These are phyloP conservation scores for Sarcocystis neurona DNA, from an alignment of 169 alveolate genomes.

Conservation along the genomic window DNA sequence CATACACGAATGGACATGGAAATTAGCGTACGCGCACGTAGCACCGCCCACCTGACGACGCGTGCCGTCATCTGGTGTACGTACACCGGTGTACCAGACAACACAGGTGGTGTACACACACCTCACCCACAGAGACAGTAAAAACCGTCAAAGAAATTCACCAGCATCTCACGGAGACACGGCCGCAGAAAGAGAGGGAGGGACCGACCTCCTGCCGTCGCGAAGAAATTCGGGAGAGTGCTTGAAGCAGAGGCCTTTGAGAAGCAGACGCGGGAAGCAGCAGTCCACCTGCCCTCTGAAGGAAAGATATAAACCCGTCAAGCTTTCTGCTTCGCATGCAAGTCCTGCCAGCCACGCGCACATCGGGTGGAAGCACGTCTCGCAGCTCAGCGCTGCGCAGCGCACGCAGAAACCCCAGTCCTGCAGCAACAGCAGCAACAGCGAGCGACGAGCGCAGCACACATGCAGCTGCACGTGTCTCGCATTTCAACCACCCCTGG, in stretches of 20 bases:
- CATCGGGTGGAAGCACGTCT: slow-evolving; percentile 72
- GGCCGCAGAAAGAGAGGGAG: neutral
- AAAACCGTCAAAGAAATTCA: too few species aligned
- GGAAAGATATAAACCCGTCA: slow-evolving; percentile 29
- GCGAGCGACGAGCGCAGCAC: too few species aligned
- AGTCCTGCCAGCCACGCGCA: slow-evolving; percentile 80
- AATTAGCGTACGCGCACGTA: too few species aligned
- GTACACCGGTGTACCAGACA: too few species aligned
- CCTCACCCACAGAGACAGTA: too few species aligned
- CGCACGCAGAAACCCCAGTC: slow-evolving; percentile 57
- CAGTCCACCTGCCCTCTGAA: slow-evolving; percentile 39
- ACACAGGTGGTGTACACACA: too few species aligned
- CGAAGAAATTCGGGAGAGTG: slow-evolving; percentile 54
- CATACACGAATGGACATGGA: too few species aligned
- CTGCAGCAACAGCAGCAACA: neutral
- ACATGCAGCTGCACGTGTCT: too few species aligned
- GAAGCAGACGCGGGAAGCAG: slow-evolving; percentile 62
- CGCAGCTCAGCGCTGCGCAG: slow-evolving; percentile 70
- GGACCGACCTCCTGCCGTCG: slow-evolving; percentile 19
- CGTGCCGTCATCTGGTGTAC: too few species aligned
- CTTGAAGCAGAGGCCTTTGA: slow-evolving; percentile 48
- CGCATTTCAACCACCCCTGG: too few species aligned
- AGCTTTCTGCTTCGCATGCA: slow-evolving; percentile 28
- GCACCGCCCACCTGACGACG: too few species aligned
- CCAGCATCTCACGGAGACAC: neutral